These are phyloP conservation scores for Epichloe uncinata DNA, from an alignment of 2,329 filamentous ascomycete species.

Conservation along the genomic window DNA sequence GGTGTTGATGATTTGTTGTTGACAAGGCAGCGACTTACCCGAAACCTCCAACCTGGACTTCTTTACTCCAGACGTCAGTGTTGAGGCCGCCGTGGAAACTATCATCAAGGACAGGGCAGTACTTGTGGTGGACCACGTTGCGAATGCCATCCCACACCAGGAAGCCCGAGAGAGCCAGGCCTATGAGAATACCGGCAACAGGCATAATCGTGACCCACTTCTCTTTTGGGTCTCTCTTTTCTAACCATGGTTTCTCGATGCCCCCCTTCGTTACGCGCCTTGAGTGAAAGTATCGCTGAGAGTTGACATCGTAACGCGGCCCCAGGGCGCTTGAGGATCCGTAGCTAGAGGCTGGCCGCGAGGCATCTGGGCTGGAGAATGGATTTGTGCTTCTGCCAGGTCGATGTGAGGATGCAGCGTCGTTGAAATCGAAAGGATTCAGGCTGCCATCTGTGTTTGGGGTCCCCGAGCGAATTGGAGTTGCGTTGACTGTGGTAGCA, in stretches of 20 bases:
- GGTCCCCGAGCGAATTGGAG: conserved; percentile 28
- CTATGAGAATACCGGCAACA: conserved; percentile 54
- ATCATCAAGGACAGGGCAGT: conserved; percentile 55
- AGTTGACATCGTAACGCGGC: conserved; percentile 22
- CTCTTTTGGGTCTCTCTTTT: conserved; percentile 62
- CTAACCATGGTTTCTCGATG: conserved; percentile 63
- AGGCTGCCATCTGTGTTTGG: conserved; percentile 26
- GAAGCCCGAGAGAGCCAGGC: conserved; percentile 54
- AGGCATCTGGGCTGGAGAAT: conserved; percentile 31
- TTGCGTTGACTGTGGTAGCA: conserved; percentile 24
- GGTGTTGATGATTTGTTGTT: too few relatives aligned
- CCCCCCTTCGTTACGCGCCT: conserved; percentile 59
- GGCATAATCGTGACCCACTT: conserved; percentile 81
- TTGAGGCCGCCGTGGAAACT: conserved; percentile 48
- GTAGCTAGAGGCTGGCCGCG: conserved; percentile 34
- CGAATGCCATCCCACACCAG: conserved; percentile 62
- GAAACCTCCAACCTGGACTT: conserved; percentile 62
- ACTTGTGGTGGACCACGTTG: conserved; percentile 61
- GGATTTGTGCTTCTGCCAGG: conserved; percentile 24
- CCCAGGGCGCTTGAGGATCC: conserved; percentile 29
- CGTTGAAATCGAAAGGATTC: conserved; percentile 28
- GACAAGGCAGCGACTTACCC: conserved; percentile 41
- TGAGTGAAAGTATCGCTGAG: conserved; percentile 56
- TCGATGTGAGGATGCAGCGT: conserved; percentile 22
- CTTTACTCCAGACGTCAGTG: conserved; percentile 54